phyloP scores from a whole-genome alignment of 441 rosid species.

The Gossypium schwendimanii region DNA sequence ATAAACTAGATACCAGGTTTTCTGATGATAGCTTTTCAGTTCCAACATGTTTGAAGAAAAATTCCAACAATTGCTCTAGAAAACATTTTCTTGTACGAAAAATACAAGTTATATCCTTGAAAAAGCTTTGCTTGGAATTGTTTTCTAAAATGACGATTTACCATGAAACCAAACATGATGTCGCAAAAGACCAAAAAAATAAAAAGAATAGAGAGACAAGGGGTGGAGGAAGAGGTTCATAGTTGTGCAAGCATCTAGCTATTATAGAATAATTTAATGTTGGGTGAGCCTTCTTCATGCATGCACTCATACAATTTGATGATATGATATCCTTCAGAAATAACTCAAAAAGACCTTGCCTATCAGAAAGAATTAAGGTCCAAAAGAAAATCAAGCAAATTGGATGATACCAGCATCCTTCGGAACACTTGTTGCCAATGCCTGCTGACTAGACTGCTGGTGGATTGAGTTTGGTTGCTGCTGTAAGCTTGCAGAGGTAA shows the following conservation, averaged over 20 bases:
- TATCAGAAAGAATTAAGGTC: background rate
- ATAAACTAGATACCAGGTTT: background rate
- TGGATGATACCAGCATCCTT: conserved; percentile 51
- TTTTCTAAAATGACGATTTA: background rate
- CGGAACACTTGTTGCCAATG: conserved; percentile 35
- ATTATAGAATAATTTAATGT: background rate
- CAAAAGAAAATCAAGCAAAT: background rate
- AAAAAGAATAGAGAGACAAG: background rate
- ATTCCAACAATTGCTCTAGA: background rate
- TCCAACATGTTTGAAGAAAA: background rate
- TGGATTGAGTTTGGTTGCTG: conserved; percentile 64
- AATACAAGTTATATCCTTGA: background rate
- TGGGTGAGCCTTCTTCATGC: too few relatives aligned
- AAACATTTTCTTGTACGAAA: background rate
- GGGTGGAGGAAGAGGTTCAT: background rate
- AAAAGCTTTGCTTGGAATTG: background rate
- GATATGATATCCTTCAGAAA: background rate
- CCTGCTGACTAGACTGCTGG: conserved; percentile 69
- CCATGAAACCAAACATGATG: background rate
- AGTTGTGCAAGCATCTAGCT: background rate
- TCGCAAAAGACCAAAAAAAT: background rate
- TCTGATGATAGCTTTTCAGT: background rate
- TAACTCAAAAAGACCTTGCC: background rate
- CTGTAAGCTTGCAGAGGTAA: conserved; percentile 56
- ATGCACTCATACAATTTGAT: background rate